Conservation (phyloP, 2,329 filamentous ascomycete genomes). For the Epicoccum nigrum region DNA sequence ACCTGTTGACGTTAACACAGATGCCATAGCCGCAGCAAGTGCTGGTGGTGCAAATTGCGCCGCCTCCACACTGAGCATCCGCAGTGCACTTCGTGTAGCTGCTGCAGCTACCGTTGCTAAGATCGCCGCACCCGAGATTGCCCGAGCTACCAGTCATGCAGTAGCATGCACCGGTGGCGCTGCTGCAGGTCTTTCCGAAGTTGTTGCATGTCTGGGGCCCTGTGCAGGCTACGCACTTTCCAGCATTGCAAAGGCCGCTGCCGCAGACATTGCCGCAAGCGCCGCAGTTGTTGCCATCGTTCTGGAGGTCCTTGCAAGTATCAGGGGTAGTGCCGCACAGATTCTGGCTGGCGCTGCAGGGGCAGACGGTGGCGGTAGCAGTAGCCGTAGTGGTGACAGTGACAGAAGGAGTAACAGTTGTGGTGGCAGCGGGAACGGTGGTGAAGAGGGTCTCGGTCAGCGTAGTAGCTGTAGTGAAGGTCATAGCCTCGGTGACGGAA, state of each 20-base stretch:
- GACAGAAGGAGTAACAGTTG: conserved; percentile 13
- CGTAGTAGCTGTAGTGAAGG: conserved; percentile 5
- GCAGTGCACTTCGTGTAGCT: background rate
- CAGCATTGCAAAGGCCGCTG: conserved; percentile 2
- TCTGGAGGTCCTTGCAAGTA: conserved; percentile 17
- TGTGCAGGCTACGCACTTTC: conserved; percentile 2
- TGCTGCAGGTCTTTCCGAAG: background rate
- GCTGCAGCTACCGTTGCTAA: background rate
- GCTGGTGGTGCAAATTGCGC: conserved; percentile 4
- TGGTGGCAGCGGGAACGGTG: conserved; percentile 9
- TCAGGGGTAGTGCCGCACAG: conserved; percentile 12
- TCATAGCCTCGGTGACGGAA: conserved; percentile 5
- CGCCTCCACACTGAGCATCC: conserved; percentile 1
- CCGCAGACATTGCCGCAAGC: conserved; percentile 15
- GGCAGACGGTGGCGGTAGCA: conserved; percentile 14
- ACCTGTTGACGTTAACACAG: conserved; percentile 7
- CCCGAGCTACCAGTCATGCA: background rate
- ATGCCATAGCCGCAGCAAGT: conserved; percentile 11
- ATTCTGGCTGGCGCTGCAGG: conserved; percentile 2
- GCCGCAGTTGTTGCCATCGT: conserved; percentile 14
- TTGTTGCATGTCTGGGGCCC: background rate
- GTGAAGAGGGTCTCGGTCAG: conserved; percentile 9
- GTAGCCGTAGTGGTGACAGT: conserved; percentile 13
- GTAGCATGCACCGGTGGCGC: background rate
- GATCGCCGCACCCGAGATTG: background rate